Conservation (phyloP, 2,329 filamentous ascomycete species). For the Aureobasidium lini region DNA sequence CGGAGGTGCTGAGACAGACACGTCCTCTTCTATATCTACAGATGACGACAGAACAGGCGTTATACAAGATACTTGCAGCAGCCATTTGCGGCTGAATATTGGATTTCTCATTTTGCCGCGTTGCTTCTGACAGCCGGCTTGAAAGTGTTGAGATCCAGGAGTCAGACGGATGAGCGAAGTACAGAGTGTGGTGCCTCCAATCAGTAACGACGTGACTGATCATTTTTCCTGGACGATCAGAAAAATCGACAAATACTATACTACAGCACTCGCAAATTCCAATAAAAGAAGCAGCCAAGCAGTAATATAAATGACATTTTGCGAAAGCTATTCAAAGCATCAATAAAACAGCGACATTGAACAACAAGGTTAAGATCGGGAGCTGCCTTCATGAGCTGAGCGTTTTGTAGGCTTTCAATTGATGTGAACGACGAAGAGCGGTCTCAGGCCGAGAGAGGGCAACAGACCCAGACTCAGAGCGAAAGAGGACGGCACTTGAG, state of each 20-base stretch:
- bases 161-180: conserved; percentile 5
- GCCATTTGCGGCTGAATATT: conserved; percentile 5
- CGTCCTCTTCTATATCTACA: neutral
- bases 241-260: neutral
- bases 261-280: neutral
- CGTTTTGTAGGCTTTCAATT: too few relatives aligned
- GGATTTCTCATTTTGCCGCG: neutral
- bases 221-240: neutral
- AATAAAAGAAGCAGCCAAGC: neutral
- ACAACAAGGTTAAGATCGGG: neutral
- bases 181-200: neutral
- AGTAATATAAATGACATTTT: neutral
- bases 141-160: conserved; percentile 1
- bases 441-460: too few relatives aligned
- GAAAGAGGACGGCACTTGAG: too few relatives aligned
- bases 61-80: conserved; percentile 8
- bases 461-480: too few relatives aligned
- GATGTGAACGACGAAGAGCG: too few relatives aligned
- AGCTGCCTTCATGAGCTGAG: too few relatives aligned
- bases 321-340: neutral
- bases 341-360: neutral
- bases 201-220: neutral
- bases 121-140: neutral
- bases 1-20: neutral
- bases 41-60: neutral